These are phyloP conservation scores for Quercus lobata DNA, from an alignment of 331 rosid genomes.

Conservation along the genomic window DNA sequence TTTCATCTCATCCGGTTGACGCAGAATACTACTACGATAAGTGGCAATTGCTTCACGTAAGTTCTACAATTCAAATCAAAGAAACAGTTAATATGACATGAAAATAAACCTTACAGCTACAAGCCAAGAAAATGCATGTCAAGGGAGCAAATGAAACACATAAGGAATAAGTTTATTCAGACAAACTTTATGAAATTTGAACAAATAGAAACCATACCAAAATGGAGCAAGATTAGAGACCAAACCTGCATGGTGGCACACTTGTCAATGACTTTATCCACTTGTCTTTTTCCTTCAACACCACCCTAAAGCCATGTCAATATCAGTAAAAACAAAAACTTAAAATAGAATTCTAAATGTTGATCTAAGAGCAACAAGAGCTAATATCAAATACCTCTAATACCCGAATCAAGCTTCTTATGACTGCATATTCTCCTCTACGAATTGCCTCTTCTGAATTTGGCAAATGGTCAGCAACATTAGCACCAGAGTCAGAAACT, in stretches of 20 bases:
- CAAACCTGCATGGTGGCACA: slow-evolving; percentile 89
- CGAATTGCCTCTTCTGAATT: slow-evolving; percentile 81
- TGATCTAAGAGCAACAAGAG: slow-evolving; percentile 11
- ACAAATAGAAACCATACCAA: not conserved
- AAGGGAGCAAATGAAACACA: not conserved
- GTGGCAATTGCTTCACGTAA: slow-evolving; percentile 83
- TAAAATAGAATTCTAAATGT: not conserved
- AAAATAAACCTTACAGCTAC: slow-evolving; percentile 13
- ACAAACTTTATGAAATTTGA: slow-evolving; percentile 1
- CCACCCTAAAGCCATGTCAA: slow-evolving; percentile 58
- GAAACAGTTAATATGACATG: slow-evolving; percentile 14
- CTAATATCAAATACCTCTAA: slow-evolving; percentile 56
- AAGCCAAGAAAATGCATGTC: slow-evolving; percentile 13
- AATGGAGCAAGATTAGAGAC: slow-evolving; percentile 14
- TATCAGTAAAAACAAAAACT: not conserved
- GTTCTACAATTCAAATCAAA: slow-evolving; percentile 44
- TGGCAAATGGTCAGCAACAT: slow-evolving; percentile 46
- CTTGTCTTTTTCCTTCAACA: slow-evolving; percentile 89
- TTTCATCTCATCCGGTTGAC: slow-evolving; percentile 91
- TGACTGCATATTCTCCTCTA: slow-evolving; percentile 78
- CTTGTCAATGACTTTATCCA: slow-evolving; percentile 81
- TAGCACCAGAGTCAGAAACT: slow-evolving; percentile 45
- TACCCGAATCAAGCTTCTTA: slow-evolving; percentile 80
- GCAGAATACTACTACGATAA: slow-evolving; percentile 73
- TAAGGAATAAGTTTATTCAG: not conserved